Base-by-base conservation (phyloP, 176 grass and related monocot species). In the Raddia guianensis region DNA sequence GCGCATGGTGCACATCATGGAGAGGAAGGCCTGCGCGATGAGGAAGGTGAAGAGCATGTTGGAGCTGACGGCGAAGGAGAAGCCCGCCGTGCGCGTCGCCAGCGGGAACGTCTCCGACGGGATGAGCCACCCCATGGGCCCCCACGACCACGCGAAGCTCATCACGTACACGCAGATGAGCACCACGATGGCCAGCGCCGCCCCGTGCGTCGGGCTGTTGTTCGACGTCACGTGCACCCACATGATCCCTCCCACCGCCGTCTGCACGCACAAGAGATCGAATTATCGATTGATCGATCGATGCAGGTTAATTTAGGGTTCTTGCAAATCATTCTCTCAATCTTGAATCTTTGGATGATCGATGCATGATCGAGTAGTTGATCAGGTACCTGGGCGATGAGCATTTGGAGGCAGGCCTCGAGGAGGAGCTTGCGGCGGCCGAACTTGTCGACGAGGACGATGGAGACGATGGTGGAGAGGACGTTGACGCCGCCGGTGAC, bases 1-100 rank as follows among this genome's bases (percentile, higher is more conserved):
- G 0, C 52, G 43, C 82, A 94, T 70, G 50, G 46, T 5, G 62
- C 92, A 94, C 56, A 94, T 83, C 92, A 91, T 94, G 14, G 91
- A 94, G n/a, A 94, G 86, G 82, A 91, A 94, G 0, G 86, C 77
- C 86, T 94, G 91, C 35, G 91, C 88, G 40, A 91, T 94, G 70
- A 94, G 21, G 88, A 94, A 94, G 65, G 91, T 94, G 85, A 88
- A 94, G 57, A 94, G 82, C 88, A 94, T 87, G 79, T 94, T 94
- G 49, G 85, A 82, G 82, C 91, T 91, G 15, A 94, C 91, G 0
- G 88, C 85, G 8, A 83, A 79, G 10, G 68, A 61, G 74, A 88
- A 88, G 0, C 91, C 88, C 1, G 88, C 88, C 44, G 88, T 56
- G 16, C 91, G 55, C 5, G 88, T 94, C 54, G 74, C 91, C 12